A percentile compares a stretch with the other conserved stretches of the same genome.
Conservation (phyloP, 148 eudicot species). For the Rhododendron simsii region DNA sequence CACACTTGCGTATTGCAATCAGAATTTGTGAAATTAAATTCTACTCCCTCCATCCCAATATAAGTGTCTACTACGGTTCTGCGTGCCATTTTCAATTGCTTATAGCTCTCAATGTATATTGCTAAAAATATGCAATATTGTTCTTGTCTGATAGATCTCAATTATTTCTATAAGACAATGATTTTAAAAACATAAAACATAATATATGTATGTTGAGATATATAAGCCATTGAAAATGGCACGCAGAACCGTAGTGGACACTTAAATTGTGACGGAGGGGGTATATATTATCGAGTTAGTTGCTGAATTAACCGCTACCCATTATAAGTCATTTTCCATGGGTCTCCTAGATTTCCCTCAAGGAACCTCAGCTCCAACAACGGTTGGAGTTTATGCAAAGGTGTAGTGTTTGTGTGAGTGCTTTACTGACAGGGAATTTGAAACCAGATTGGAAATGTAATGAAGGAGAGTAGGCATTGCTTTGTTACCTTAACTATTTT, state of each 20-base stretch:
- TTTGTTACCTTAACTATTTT: neutral
- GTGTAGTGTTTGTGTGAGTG: neutral
- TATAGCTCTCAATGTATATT: too few species aligned
- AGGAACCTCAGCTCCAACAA: neutral
- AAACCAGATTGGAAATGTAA: neutral
- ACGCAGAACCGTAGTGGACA: too few species aligned
- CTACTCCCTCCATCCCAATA: too few species aligned
- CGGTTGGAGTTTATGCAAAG: neutral
- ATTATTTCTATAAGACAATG: too few species aligned
- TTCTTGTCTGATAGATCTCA: too few species aligned
- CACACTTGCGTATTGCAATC: neutral
- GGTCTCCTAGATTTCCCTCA: neutral
- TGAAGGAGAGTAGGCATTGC: neutral
- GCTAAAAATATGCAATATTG: too few species aligned
- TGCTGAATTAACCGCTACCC: neutral
- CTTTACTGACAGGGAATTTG: neutral
- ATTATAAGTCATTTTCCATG: neutral
- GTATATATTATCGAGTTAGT: neutral
- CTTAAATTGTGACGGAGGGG: too few species aligned
- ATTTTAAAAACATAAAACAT: too few species aligned
- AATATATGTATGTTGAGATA: too few species aligned
- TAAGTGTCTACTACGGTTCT: too few species aligned
- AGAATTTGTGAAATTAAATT: neutral
- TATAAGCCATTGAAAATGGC: too few species aligned
- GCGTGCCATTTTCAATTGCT: too few species aligned